Evolutionary conservation across 768 basidiomycete species (phyloP).

Genomic region (Collybia sordida): DNA sequence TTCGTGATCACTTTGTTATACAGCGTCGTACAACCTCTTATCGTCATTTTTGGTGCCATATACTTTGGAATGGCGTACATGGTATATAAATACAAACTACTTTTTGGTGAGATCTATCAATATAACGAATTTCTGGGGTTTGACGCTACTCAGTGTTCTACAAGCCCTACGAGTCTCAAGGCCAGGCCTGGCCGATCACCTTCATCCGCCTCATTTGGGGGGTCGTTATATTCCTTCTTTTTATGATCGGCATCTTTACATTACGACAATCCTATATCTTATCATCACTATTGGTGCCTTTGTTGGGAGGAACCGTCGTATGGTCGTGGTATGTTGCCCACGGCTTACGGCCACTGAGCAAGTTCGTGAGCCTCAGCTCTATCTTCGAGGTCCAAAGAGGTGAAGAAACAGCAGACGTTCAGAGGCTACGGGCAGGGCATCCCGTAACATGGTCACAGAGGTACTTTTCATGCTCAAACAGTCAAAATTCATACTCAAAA

Average conservation of each 20-base stretch:
- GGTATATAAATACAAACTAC: conserved; percentile 96
- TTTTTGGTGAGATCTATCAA: conserved; percentile 69
- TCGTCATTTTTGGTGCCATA: conserved; percentile 90
- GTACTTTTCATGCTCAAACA: conserved; percentile 29
- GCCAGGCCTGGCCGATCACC: conserved; percentile 97
- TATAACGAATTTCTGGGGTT: neutral
- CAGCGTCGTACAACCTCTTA: conserved; percentile 93
- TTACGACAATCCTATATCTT: conserved; percentile 46
- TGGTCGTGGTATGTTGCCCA: conserved; percentile 82
- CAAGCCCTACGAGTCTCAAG: conserved; percentile 96
- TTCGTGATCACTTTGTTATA: conserved; percentile 95
- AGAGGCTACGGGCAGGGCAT: conserved; percentile 74
- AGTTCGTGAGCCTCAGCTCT: conserved; percentile 82
- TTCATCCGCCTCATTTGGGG: conserved; percentile 92
- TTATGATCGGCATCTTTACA: conserved; percentile 97
- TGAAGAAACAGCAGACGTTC: conserved; percentile 79
- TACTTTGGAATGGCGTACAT: conserved; percentile 97
- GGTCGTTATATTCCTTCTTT: conserved; percentile 87
- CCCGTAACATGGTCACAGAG: conserved; percentile 90
- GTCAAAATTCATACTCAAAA: too few relatives aligned
- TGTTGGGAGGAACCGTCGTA: conserved; percentile 69
- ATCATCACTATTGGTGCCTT: conserved; percentile 65
- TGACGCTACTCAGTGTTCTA: conserved; percentile 72
- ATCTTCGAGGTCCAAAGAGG: conserved; percentile 89
- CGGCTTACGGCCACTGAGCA: conserved; percentile 70